Percentiles rank a stretch among this genome's conserved stretches.
Evolutionary conservation across 2,329 filamentous ascomycete genomes (phyloP).

Genomic region (Cercospora berteroae): DNA sequence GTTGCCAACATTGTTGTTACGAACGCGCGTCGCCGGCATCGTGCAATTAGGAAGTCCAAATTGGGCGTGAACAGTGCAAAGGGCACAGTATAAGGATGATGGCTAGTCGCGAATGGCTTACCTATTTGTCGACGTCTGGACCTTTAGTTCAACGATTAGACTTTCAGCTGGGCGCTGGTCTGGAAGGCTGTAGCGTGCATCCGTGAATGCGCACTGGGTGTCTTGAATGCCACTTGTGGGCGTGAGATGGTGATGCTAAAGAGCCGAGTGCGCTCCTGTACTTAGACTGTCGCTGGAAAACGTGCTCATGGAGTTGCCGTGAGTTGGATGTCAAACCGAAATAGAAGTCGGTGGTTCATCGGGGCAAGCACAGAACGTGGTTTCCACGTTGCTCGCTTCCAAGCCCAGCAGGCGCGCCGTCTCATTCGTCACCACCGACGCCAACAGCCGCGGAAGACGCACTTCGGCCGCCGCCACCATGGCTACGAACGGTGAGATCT

Average conservation of each 20-base stretch:
- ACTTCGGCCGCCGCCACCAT: neutral
- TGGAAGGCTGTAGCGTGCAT: neutral
- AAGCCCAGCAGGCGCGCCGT: neutral
- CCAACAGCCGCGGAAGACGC: neutral
- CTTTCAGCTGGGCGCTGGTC: constrained; percentile 2
- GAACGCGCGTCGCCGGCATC: neutral
- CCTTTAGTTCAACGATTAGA: neutral
- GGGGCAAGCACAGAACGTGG: neutral
- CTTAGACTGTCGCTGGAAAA: neutral
- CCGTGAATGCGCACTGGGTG: neutral
- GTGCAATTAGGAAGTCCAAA: neutral
- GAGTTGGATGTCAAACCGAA: neutral
- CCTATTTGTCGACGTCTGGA: neutral
- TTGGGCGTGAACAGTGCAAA: neutral
- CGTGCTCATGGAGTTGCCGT: neutral
- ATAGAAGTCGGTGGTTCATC: neutral
- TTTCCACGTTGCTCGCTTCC: constrained; percentile 4
- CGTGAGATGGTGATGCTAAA: neutral
- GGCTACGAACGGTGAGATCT: constrained; percentile 3
- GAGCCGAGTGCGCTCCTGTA: neutral
- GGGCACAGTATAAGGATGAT: neutral
- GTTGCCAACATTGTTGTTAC: constrained; percentile 1
- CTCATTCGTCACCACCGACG: neutral
- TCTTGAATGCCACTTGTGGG: neutral
- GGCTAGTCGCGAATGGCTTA: neutral